Base-by-base conservation (phyloP, 306 rosid genomes). In the Castanea sativa region DNA sequence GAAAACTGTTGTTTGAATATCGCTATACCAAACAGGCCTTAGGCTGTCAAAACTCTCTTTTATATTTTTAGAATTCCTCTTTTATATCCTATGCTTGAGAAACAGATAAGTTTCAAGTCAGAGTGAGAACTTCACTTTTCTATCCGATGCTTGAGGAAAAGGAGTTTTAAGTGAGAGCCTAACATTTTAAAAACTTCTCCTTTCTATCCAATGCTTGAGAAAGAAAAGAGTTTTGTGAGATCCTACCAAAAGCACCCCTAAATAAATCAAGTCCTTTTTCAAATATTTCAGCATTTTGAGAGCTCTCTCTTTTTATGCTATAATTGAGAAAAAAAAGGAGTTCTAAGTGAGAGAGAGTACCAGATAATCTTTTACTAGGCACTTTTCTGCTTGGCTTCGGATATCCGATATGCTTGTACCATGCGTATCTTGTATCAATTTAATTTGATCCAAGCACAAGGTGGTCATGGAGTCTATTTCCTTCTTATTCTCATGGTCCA, bases 401-500 rank as follows among this genome's bases (percentile, higher is more conserved):
- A 94, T 87, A 4, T 83, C 85, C 32, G 90, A 88, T 73, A 88
- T 15, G 73, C 81, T 76, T 83, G 76, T 84, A 27, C 89, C 89
- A 67, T 92, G 97, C 75, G 84, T 80, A 21, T 85, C 88, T 84
- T 87, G 89, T 14, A 81, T 82, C 60, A 90, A 83, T 59, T 61
- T 82, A 73, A 94, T 92, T 74, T 86, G 85, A 74, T 87, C 90
- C 80, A 83, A 75, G 88, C 85, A 86, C 29, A n/a, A 72, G 29
- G 85, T 51, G 2, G 88, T 85, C 83, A 87, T 79, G 20, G 87
- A 83, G 76, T 92, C 97, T 21, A 92, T 80, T 86, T 87, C 89
- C 89, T 79, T 88, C 87, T 88, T 91, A 71, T 87, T 88, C 80
- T 83, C 89, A 35, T 76, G 85, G 81, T 94, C 98, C 80, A 87